Base-by-base conservation (phyloP, 495 filamentous ascomycete genomes). In the Entonaema liquescens region DNA sequence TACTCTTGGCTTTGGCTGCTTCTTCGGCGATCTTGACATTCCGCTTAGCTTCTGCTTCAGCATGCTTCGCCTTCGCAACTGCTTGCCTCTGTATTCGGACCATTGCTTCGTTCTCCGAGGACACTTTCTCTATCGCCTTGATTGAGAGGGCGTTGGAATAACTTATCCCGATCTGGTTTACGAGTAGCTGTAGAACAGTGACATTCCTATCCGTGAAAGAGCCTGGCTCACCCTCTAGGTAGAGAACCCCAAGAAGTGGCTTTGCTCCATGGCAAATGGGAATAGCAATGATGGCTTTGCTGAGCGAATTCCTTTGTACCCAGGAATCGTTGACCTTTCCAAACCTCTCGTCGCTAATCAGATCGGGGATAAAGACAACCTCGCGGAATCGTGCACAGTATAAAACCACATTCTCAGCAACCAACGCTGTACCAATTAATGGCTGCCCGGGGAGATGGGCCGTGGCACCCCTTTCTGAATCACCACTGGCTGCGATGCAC, bases 21-120 rank as follows among this genome's bases (percentile, higher is more conserved):
- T 97, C 94, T 76, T 97, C 93, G 53, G 95, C 94, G 13, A 96
- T 83, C 73, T 92, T 91, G 67, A 96, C 92, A 68, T 93, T 95
- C 53, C 92, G 89, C 67, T 94, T 92, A 9, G 94, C 94, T 75
- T 93, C 89, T 0, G 89, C 88, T 76, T 96, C 93, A 1, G 93
- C 93, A 29, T 87, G 82, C 74, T 94, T 94, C 4, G 93, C 92
- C 76, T 96, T 89, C 5, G 87, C 87, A 40, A 97, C 86, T 3
- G 93, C 91, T 31, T 88, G 87, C 80, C 92, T 96, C 74, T 97
- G 94, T 26, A 92, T 85, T 65, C 91, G 90, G 17, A 97, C 90
- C 93, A 97, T 97, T 1, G 92, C 92, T 17, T 88, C 87, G 78
- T 97, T 96, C 68, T 90, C 88, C 3, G 88, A 90, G 61, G 90